phyloP scores from a whole-genome alignment of 306 rosid species.

The Albizia julibrissin region DNA sequence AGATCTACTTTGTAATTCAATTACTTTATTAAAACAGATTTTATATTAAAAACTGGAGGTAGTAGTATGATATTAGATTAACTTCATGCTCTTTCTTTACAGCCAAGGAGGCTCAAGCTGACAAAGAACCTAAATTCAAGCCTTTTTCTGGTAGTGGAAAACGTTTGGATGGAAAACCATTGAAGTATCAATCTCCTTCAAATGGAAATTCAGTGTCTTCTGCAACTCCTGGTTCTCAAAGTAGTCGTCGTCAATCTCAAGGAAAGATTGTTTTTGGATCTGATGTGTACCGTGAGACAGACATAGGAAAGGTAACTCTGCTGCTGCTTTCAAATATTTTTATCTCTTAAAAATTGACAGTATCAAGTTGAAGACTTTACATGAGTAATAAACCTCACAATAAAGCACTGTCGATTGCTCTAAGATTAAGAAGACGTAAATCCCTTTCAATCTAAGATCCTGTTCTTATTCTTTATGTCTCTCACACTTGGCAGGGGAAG shows the following conservation, averaged over 20 bases:
- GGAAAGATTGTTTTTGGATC: conserved; percentile 73
- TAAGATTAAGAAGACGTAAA: neutral
- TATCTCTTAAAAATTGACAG: neutral
- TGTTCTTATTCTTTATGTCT: neutral
- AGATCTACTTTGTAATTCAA: too few relatives aligned
- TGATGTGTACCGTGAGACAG: conserved; percentile 46
- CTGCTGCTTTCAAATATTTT: neutral
- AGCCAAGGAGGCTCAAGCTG: conserved; percentile 39
- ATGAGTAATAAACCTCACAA: neutral
- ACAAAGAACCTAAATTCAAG: conserved; percentile 48
- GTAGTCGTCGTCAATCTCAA: conserved; percentile 44
- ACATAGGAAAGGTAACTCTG: conserved; percentile 46
- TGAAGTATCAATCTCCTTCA: conserved; percentile 40
- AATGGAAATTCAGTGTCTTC: conserved; percentile 46
- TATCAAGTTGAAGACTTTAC: neutral
- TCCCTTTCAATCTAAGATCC: neutral
- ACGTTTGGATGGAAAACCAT: conserved; percentile 69
- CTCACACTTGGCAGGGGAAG: conserved; percentile 46
- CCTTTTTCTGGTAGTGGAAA: conserved; percentile 68
- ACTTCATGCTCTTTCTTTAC: conserved; percentile 23
- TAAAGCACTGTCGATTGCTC: neutral
- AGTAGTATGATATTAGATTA: neutral
- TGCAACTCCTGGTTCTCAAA: conserved; percentile 43
- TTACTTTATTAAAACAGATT: too few relatives aligned
- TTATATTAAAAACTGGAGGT: too few relatives aligned